These are phyloP conservation scores for Tilletia caries DNA, from an alignment of 1,284 basidiomycete genomes.

Conservation along the genomic window DNA sequence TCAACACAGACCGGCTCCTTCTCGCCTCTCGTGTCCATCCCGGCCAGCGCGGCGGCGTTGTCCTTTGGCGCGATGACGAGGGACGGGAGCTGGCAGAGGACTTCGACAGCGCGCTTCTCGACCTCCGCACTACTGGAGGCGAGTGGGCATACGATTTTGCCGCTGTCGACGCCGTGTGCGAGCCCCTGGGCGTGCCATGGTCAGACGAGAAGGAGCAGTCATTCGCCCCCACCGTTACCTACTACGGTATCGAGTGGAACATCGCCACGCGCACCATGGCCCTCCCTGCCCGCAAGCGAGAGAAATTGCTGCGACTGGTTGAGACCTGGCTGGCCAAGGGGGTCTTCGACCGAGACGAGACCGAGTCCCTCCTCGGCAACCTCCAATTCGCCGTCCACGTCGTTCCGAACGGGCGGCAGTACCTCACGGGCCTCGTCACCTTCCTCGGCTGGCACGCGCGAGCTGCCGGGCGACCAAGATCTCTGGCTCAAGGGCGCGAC, in stretches of 20 bases:
- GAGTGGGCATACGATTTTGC: neutral
- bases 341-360: neutral
- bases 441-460: neutral
- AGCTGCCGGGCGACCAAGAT: too few species aligned
- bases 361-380: neutral
- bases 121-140: neutral
- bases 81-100: neutral
- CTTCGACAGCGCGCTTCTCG: neutral
- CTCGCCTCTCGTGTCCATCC: neutral
- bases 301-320: too few species aligned
- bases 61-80: neutral
- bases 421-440: neutral
- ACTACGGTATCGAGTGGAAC: neutral
- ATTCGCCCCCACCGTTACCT: neutral
- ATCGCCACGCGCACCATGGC: neutral
- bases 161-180: neutral
- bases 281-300: neutral
- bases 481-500: too few species aligned
- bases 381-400: neutral
- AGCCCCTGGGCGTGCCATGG: neutral
- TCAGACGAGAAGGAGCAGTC: neutral
- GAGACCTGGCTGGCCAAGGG: neutral
- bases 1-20: neutral
- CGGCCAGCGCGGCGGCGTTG: neutral
- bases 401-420: neutral